Base-by-base conservation (phyloP, 768 basidiomycete species). In the Suillus subluteus region DNA sequence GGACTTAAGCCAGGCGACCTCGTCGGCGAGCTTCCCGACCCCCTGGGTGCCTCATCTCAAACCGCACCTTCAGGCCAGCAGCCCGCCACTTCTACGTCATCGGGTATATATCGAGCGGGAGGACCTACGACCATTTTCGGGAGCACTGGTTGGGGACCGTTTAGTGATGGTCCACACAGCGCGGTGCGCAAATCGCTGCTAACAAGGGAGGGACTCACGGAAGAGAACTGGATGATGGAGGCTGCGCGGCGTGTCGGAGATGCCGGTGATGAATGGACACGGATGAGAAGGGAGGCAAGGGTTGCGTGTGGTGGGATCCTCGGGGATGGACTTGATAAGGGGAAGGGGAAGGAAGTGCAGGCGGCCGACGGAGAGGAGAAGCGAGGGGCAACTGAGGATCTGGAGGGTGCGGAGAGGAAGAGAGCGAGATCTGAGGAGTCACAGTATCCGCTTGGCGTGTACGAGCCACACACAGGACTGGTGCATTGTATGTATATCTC, bases 121-220 rank as follows among this genome's bases (percentile, higher is more conserved):
- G 96, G 96, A 0, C 92, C 95, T 1, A 97, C 96, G 1, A 98
- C 97, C 0, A 86, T 96, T 54, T 99, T 98, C 71, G 96, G 93
- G 21, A 86, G 86, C 0, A 83, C 83, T 18, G 96, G 96, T 0
- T 86, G 89, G 82, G 94, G 95, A 2, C 95, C 96, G 1, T 97
- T 89, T 76, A 93, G 92, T 65, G 93, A 95, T 71, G 94, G 94
- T 1, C 94, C 94, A 0, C 80, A 94, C 66, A 92, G 91, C 68
- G 90, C 91, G 0, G 92, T 95, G 66, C 85, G 92, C 71, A 94
- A 96, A 78, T 89, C 90, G 32, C 76, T 91, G 72, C 76, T 96
- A 64, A 84, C 87, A 54, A 82, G 91, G n/a, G 91, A 93, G 66
- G 93, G 94, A 1, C 86, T 97, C 12, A 89, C 86, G 43, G 90